Evolutionary conservation across 1,139 yeast genomes (phyloP).

Genomic region (Suhomyces choctaworum): DNA sequence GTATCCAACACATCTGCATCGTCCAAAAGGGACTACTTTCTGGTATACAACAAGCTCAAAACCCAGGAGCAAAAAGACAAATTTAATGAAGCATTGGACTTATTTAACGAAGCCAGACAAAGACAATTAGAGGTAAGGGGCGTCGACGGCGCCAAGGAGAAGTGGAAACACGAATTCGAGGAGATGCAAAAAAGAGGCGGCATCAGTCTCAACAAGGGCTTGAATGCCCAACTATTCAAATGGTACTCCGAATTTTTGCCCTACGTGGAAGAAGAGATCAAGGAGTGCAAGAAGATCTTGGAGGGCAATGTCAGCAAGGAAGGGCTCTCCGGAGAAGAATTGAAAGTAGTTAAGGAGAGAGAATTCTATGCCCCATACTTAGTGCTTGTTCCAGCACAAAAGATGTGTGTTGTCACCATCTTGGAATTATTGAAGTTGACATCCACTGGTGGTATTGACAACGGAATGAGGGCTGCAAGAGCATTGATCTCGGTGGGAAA

Average conservation of each 20-base stretch:
- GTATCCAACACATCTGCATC: constrained; percentile 22
- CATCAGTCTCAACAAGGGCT: constrained; percentile 52
- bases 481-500: constrained; percentile 81
- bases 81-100: constrained; percentile 67
- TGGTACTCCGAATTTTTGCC: constrained; percentile 78
- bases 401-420: constrained; percentile 80
- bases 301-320: constrained; percentile 20
- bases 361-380: constrained; percentile 79
- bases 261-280: constrained; percentile 63
- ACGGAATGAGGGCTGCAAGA: constrained; percentile 83
- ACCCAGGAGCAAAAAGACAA: constrained; percentile 51
- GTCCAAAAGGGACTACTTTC: constrained; percentile 58
- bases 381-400: constrained; percentile 69
- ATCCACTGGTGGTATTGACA: constrained; percentile 74
- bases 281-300: constrained; percentile 41
- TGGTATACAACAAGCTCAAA: constrained; percentile 53
- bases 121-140: constrained; percentile 73
- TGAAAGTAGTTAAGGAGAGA: constrained; percentile 48
- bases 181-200: constrained; percentile 67
- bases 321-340: constrained; percentile 28
- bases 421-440: constrained; percentile 75
- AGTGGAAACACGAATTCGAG: constrained; percentile 85
- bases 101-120: constrained; percentile 75
- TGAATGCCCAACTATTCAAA: constrained; percentile 75
- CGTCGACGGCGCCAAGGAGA: constrained; percentile 79